Base-by-base conservation (phyloP, 2,329 filamentous ascomycete species). In the Colletotrichum navitas region DNA sequence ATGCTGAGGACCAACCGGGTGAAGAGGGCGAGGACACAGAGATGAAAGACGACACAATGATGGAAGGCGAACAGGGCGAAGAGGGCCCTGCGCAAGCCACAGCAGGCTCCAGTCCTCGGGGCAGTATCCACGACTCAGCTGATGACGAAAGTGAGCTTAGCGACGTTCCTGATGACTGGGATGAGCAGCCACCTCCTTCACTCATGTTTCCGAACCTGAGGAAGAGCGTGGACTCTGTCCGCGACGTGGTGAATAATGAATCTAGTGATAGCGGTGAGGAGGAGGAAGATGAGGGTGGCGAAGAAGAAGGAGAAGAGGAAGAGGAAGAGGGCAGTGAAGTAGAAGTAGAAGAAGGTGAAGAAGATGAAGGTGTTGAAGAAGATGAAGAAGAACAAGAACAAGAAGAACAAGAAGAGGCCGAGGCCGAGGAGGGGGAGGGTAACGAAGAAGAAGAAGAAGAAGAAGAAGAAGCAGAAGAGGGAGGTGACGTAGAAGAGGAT, bases 111-210 rank as follows among this genome's bases (percentile, higher is more conserved):
- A 90, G 89, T 68, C 85, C 86, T 7, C 85, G 86, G 0, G 88
- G 87, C 7, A 93, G 88, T 71, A 81, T 90, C 10, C 88, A 91
- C 71, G 90, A 92, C 72, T 91, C 87, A 51, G 90, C 88, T 0
- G 90, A 92, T 73, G 90, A 92, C 66, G 91, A 93, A 78, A 92
- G 90, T 76, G 91, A 92, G 73, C 82, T 93, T 0, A 92, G 90
- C 63, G 91, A 93, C 72, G 87, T 90, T 5, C 84, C 89, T 34
- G 81, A 86, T 5, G 87, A 86, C 51, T 89, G 88, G 68, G 87
- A 90, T 63, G 87, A 89, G 55, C 86, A 90, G 51, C 85, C 86
- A 39, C 87, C 87, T 1, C 82, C 85, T 1, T 84, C 83, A 16
- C 76, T 90, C 36, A 79, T 89, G 79, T 89, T 89, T 64, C 86